Conservation (phyloP, 768 basidiomycete species). For the Lactarius evosmus region DNA sequence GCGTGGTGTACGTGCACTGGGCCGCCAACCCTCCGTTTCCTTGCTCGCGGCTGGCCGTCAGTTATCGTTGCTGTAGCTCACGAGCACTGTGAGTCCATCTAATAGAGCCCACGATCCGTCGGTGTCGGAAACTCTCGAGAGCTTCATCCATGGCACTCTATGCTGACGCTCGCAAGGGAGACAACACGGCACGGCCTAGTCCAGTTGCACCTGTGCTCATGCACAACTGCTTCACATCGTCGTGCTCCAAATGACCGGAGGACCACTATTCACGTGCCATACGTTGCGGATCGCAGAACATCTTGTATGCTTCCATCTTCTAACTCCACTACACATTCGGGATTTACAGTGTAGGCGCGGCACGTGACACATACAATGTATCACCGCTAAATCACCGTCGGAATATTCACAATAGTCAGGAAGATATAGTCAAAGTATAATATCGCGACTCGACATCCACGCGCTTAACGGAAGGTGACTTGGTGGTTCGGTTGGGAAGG, state of each 20-base stretch:
- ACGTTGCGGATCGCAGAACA: not conserved
- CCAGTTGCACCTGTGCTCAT: not conserved
- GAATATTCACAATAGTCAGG: no score
- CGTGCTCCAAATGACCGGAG: not conserved
- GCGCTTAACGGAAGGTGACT: no score
- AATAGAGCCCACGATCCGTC: not conserved
- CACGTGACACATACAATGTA: not conserved
- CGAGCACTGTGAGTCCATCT: not conserved
- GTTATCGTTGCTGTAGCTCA: not conserved
- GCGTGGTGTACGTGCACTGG: no score
- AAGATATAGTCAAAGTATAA: no score
- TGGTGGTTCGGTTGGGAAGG: no score
- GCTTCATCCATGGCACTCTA: not conserved
- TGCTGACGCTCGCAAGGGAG: not conserved
- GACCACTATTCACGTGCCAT: not conserved
- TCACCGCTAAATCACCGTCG: no score
- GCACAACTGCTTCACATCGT: not conserved
- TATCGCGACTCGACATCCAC: no score
- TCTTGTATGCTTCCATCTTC: not conserved
- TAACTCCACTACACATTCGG: no score
- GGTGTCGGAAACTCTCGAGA: not conserved
- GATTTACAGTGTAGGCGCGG: not conserved
- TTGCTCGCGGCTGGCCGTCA: not conserved
- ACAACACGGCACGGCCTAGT: not conserved
- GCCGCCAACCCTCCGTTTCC: not conserved